These are phyloP conservation scores for Podospora pseudocomata DNA, from an alignment of 495 filamentous ascomycete species.

Conservation along the genomic window DNA sequence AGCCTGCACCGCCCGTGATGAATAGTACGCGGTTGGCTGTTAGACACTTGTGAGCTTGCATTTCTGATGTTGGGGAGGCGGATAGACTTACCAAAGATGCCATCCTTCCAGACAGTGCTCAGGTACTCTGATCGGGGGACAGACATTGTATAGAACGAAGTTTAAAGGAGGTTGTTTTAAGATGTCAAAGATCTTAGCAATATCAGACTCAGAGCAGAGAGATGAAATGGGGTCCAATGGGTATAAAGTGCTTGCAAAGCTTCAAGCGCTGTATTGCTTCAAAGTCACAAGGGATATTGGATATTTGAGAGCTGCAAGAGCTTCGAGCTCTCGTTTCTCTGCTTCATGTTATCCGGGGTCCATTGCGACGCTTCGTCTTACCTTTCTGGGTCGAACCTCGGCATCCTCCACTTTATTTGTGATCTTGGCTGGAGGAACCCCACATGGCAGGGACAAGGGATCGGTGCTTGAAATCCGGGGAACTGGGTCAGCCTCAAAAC, in stretches of 20 bases:
- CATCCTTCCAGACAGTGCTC: slow-evolving; percentile 78
- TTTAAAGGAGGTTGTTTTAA: background rate
- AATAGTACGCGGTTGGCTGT: slow-evolving; percentile 85
- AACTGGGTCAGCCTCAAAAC: background rate
- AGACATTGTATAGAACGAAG: slow-evolving; percentile 48
- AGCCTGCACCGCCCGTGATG: slow-evolving; percentile 90
- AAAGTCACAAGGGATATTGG: background rate
- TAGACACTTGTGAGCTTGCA: background rate
- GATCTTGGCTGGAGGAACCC: background rate
- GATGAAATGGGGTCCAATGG: too few relatives aligned
- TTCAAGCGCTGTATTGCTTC: background rate
- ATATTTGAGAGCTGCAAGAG: background rate
- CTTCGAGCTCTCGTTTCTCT: background rate
- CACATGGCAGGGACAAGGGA: background rate
- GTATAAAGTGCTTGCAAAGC: background rate
- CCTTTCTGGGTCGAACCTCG: slow-evolving; percentile 1
- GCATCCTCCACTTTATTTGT: slow-evolving; percentile 5
- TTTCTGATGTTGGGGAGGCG: background rate
- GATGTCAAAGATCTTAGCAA: background rate
- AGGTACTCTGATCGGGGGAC: slow-evolving; percentile 69
- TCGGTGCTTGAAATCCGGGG: background rate
- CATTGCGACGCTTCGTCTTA: background rate
- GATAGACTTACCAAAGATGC: slow-evolving; percentile 63
- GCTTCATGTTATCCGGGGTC: slow-evolving; percentile 5
- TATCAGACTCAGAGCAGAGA: background rate